Evolutionary conservation across 2,329 filamentous ascomycete genomes (phyloP), one percentile per base, ranked within the genome.

Genomic region (Colletotrichum caudatum): DNA sequence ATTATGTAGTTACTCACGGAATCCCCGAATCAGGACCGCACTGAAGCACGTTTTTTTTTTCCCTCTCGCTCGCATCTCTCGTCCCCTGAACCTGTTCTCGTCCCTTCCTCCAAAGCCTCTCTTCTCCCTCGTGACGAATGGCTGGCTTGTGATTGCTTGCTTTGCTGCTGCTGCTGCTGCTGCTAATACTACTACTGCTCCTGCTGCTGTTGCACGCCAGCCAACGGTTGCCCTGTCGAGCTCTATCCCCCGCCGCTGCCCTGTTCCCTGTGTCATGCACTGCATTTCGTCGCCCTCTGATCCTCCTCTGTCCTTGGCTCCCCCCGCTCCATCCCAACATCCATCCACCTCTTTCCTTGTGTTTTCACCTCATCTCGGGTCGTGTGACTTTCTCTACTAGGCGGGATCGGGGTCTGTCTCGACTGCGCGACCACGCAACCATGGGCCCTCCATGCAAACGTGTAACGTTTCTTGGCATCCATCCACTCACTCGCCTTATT

Each of bases 301-400:
- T 41, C 39, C 39, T 41, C 39, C 39, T 41, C 39, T 41, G 7
- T 18, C 14, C 39, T 18, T 20, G 8, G 18, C 8, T 12, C 26
- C 20, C 29, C 61, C 35, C 37, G 37, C 11, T 62, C 46, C 46
- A 50, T 56, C 20, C 59, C 51, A 48, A 53, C 54, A 33, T 48
- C 58, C 58, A 26, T 48, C n/a, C 46, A 57, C 39, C 50, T 35
- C 39, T 59, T 11, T 39, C n/a, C 54, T 29, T 41, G 56, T 51
- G 33, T 53, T 12, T 35, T 62, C 58, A 44, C 50, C 44, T 63
- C 44, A 29, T 64, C 65, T 48, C 46, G 59, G 65, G 69, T 69
- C 69, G 65, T 72, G 65, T 72, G 69, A 72, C 69, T 64, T 14
- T 64, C 59, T n/a, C 20, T 33, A 56, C 65, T 69, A 69, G 69